These are phyloP conservation scores for Darksidea phi DNA, from an alignment of 495 filamentous ascomycete genomes.

Conservation along the genomic window DNA sequence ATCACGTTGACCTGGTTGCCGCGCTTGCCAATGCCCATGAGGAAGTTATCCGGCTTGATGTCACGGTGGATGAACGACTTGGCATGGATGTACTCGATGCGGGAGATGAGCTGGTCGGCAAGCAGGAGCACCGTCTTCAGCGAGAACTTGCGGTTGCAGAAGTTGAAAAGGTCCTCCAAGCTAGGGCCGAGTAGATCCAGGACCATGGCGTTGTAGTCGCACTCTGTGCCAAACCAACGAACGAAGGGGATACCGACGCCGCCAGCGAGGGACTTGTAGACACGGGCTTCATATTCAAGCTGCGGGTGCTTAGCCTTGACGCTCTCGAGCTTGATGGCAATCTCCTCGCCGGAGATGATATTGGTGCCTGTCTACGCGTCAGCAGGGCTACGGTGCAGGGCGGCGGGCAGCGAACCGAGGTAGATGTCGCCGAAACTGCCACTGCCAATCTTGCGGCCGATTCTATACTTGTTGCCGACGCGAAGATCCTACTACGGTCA, in stretches of 20 bases:
- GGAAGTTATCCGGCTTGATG: constrained; percentile 99
- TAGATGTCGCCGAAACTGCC: constrained; percentile 99
- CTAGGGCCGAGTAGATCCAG: constrained; percentile 96
- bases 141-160: constrained; percentile 99
- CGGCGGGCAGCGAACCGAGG: constrained; percentile 60
- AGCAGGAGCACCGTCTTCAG: constrained; percentile 98
- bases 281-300: constrained; percentile 98
- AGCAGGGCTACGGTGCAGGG: constrained; percentile 5
- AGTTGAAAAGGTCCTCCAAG: constrained; percentile 99
- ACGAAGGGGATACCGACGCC: constrained; percentile 99
- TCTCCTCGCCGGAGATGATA: constrained; percentile 99
- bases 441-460: constrained; percentile 98
- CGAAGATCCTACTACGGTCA: constrained; percentile 77
- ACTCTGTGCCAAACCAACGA: constrained; percentile 99
- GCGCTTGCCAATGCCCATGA: constrained; percentile 99
- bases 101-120: constrained; percentile 97
- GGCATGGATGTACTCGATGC: constrained; percentile 99
- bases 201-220: constrained; percentile 99
- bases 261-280: constrained; percentile 98
- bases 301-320: constrained; percentile 99
- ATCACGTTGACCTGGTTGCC: constrained; percentile 99
- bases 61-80: constrained; percentile 99
- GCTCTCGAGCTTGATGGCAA: constrained; percentile 99
- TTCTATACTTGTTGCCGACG: constrained; percentile 99
- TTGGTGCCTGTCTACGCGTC: constrained; percentile 69